Evolutionary conservation across 2,329 filamentous ascomycete genomes (phyloP).

Genomic region (Chaetomiaceae sp.): DNA sequence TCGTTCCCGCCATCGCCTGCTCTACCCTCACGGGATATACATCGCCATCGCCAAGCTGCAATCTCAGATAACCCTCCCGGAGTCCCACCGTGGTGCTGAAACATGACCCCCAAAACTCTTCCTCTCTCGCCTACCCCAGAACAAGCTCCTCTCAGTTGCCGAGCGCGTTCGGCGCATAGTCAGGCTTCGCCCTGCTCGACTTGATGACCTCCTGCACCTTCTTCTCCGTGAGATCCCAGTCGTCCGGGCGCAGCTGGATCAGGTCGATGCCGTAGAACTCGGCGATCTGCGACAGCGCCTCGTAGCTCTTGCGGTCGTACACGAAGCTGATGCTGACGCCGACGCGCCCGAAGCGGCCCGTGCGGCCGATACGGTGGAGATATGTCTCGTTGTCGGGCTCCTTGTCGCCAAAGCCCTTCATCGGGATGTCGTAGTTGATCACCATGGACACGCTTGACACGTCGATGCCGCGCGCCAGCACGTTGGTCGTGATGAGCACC

Average conservation of each 20-base stretch:
- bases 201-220: slow-evolving; percentile 41
- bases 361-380: slow-evolving; percentile 94
- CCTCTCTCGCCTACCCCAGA: neutral
- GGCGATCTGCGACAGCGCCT: slow-evolving; percentile 74
- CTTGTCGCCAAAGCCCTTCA: slow-evolving; percentile 67
- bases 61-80: slow-evolving; percentile 4
- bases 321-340: slow-evolving; percentile 96
- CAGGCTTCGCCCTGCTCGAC: slow-evolving; percentile 25
- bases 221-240: slow-evolving; percentile 88
- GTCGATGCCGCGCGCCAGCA: slow-evolving; percentile 92
- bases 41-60: neutral
- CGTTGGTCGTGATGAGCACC: slow-evolving; percentile 96
- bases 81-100: neutral
- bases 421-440: slow-evolving; percentile 90
- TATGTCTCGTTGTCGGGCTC: slow-evolving; percentile 94
- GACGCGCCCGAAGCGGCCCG: slow-evolving; percentile 91
- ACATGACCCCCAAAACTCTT: neutral
- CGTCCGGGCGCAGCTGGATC: slow-evolving; percentile 72
- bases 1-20: neutral
- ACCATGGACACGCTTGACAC: slow-evolving; percentile 91
- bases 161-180: slow-evolving; percentile 29
- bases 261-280: slow-evolving; percentile 75
- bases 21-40: neutral
- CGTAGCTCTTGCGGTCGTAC: slow-evolving; percentile 76
- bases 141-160: slow-evolving; percentile 8